Percentiles rank a stretch among this genome's conserved stretches.
Conservation (phyloP, 352 stramenopile species). For the Peronospora destructor region DNA sequence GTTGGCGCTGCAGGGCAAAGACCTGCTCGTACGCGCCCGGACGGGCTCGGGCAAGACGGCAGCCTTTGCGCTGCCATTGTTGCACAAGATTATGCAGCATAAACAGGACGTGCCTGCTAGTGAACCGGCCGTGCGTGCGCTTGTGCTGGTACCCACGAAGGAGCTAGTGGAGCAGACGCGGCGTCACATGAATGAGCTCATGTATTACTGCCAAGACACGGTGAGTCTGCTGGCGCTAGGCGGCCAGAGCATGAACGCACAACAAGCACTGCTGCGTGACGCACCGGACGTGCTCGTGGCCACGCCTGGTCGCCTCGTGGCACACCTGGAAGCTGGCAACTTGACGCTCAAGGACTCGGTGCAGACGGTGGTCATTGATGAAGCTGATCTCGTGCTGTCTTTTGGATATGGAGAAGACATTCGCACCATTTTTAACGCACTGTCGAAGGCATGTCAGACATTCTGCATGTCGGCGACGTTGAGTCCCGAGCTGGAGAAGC, state of each 20-base stretch:
- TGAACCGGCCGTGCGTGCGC: conserved; percentile 55
- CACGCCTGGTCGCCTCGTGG: conserved; percentile 92
- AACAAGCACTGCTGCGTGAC: conserved; percentile 82
- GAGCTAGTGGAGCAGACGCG: conserved; percentile 96
- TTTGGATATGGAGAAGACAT: conserved; percentile 94
- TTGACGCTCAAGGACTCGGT: conserved; percentile 86
- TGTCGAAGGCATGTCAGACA: conserved; percentile 97
- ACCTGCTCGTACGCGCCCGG: conserved; percentile 88
- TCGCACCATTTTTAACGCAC: conserved; percentile 87
- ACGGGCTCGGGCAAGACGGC: conserved; percentile 93
- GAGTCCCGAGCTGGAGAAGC: conserved; percentile 91
- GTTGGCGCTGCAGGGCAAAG: conserved; percentile 88
- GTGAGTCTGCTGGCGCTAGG: conserved; percentile 89
- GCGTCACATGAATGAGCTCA: conserved; percentile 87
- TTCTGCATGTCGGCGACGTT: conserved; percentile 98
- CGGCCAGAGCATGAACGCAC: conserved; percentile 84
- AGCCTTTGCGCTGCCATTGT: conserved; percentile 87
- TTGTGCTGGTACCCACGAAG: conserved; percentile 96
- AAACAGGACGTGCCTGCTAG: conserved; percentile 50
- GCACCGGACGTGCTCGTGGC: conserved; percentile 90
- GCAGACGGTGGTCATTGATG: conserved; percentile 96
- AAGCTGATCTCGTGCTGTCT: conserved; percentile 97
- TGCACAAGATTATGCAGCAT: conserved; percentile 88
- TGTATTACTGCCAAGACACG: conserved; percentile 95
- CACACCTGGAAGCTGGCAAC: conserved; percentile 75